A percentile compares a stretch with the other conserved stretches of the same genome.
These are phyloP conservation scores for Mycena filopes DNA, from an alignment of 768 basidiomycete species.

Conservation along the genomic window DNA sequence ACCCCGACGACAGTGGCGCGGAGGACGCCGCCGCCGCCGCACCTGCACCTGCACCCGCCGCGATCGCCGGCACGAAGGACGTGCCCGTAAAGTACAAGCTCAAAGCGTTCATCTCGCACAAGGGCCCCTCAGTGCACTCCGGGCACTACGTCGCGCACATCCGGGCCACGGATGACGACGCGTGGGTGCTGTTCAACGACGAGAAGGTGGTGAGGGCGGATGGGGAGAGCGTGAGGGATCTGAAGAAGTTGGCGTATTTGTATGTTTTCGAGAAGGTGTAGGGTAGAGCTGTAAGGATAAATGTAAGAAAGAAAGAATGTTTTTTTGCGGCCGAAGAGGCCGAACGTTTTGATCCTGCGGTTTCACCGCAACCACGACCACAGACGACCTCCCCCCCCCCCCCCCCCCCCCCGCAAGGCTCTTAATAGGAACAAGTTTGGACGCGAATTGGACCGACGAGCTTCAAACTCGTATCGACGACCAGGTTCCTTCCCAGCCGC, in stretches of 20 bases:
- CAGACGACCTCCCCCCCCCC: too few species aligned
- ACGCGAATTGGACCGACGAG: too few species aligned
- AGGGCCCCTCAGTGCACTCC: conserved; percentile 94
- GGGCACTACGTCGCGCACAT: conserved; percentile 94
- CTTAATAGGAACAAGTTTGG: too few species aligned
- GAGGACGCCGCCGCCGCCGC: conserved; percentile 44
- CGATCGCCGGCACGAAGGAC: conserved; percentile 58
- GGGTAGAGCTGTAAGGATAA: too few species aligned
- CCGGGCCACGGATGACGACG: conserved; percentile 58
- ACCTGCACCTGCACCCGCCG: conserved; percentile 32
- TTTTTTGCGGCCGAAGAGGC: too few species aligned
- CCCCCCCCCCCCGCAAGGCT: too few species aligned
- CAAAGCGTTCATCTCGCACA: conserved; percentile 97
- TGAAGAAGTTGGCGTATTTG: conserved; percentile 91
- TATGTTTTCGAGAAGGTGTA: conserved; percentile 86
- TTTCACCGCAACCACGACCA: too few species aligned
- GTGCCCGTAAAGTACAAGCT: conserved; percentile 84
- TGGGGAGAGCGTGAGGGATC: conserved; percentile 77
- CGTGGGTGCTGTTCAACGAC: conserved; percentile 95
- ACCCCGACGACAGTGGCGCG: conserved; percentile 88
- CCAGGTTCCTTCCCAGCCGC: too few species aligned
- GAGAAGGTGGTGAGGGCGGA: conserved; percentile 96
- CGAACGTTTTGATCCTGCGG: too few species aligned
- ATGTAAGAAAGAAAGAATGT: too few species aligned
- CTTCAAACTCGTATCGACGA: too few species aligned